Evolutionary conservation across 179 eudicot genomes (phyloP).

Genomic region (Amaranthus tricolor): DNA sequence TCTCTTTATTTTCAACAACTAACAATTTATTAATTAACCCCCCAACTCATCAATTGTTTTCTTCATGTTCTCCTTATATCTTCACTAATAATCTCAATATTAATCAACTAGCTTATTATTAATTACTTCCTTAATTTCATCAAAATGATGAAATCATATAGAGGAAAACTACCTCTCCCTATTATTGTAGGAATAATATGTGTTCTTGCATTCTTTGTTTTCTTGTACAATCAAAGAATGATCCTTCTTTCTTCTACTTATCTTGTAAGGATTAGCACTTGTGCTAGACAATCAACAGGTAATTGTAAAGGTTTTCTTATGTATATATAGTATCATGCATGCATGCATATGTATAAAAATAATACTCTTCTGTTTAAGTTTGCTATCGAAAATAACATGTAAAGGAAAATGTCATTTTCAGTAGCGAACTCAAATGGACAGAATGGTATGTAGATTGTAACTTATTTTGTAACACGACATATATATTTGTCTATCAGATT

Average conservation of each 20-base stretch:
- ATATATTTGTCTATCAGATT: too few relatives aligned
- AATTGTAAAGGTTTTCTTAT: not conserved
- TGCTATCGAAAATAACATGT: too few relatives aligned
- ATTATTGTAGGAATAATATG: conserved; percentile 41
- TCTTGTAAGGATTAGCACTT: conserved; percentile 40
- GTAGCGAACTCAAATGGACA: too few relatives aligned
- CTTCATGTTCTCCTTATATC: not conserved
- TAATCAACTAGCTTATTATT: not conserved
- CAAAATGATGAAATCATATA: conserved; percentile 25
- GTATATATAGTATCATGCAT: not conserved
- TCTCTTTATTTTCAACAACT: conserved; percentile 11
- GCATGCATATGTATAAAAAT: not conserved
- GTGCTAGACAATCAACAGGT: conserved; percentile 43
- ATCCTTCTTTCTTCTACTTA: conserved; percentile 39
- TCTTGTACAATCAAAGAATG: conserved; percentile 62
- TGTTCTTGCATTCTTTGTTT: conserved; percentile 44
- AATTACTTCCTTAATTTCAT: not conserved
- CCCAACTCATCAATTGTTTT: not conserved
- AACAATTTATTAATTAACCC: not conserved
- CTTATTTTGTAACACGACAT: too few relatives aligned
- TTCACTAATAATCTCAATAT: not conserved
- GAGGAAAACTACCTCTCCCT: conserved; percentile 44
- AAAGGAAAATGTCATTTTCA: too few relatives aligned
- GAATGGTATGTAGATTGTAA: too few relatives aligned
- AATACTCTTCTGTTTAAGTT: not conserved